phyloP scores from a whole-genome alignment of 2,329 filamentous ascomycete species.

The Madurella fahalii region DNA sequence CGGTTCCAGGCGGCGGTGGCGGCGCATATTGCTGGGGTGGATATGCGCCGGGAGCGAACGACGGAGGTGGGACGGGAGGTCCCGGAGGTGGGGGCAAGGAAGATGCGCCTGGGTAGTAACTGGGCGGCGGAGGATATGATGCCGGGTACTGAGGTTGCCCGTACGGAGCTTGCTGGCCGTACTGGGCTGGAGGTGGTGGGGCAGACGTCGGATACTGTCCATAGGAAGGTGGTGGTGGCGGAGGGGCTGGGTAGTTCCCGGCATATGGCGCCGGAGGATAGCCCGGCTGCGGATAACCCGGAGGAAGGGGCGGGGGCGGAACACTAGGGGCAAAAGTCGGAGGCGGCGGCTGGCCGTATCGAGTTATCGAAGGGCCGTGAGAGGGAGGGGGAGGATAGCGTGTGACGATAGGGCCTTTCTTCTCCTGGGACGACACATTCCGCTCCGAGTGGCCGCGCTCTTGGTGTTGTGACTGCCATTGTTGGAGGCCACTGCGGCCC shows the following conservation, averaged over 20 bases:
- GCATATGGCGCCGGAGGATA: slow-evolving; percentile 19
- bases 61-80: slow-evolving; percentile 7
- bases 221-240: slow-evolving; percentile 18
- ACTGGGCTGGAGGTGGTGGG: slow-evolving; percentile 19
- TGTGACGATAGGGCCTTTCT: slow-evolving; percentile 36
- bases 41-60: slow-evolving; percentile 20
- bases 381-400: slow-evolving; percentile 33
- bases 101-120: slow-evolving; percentile 19
- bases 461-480: slow-evolving; percentile 25
- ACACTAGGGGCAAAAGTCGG: slow-evolving; percentile 16
- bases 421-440: slow-evolving; percentile 22
- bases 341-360: slow-evolving; percentile 24
- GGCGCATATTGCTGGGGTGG: slow-evolving; percentile 18
- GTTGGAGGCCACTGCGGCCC: slow-evolving; percentile 21
- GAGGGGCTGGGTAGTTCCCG: slow-evolving; percentile 17
- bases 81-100: slow-evolving; percentile 12
- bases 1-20: slow-evolving; percentile 15
- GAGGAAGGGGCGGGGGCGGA: slow-evolving; percentile 16
- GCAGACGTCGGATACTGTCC: slow-evolving; percentile 13
- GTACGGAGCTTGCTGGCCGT: slow-evolving; percentile 21
- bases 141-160: slow-evolving; percentile 22
- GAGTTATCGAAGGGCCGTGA: slow-evolving; percentile 1
- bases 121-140: slow-evolving; percentile 20
- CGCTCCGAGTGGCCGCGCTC: slow-evolving; percentile 20
- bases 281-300: slow-evolving; percentile 14